phyloP scores from a whole-genome alignment of 148 eudicot species.

The Amaranthus hypochondriacus region DNA sequence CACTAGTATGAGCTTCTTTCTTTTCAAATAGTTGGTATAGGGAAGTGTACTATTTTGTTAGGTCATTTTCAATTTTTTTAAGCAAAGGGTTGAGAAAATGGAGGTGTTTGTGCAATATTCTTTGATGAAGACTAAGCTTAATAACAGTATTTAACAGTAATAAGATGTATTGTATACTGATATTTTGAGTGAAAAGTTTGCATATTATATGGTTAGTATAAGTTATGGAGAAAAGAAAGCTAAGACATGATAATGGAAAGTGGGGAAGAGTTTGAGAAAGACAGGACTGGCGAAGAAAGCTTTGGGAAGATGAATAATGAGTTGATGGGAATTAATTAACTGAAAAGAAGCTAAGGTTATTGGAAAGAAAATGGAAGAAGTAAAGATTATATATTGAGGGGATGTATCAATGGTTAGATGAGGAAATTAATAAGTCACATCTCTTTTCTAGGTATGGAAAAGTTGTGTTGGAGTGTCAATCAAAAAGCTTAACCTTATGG shows the following conservation, averaged over 20 bases:
- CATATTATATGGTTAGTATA: background rate
- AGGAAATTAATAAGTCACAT: background rate
- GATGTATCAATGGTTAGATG: background rate
- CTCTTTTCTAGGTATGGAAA: background rate
- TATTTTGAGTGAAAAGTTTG: no score
- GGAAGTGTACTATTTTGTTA: background rate
- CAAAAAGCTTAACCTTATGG: no score
- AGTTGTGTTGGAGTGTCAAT: background rate
- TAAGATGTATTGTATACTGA: no score
- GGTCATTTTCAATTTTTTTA: constrained; percentile 17
- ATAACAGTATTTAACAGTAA: background rate
- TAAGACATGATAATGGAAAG: background rate
- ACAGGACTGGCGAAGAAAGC: constrained; percentile 14
- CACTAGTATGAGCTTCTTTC: background rate
- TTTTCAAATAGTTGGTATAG: background rate
- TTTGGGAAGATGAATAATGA: background rate
- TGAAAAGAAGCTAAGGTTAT: background rate
- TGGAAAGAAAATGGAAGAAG: background rate
- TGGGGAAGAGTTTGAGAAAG: constrained; percentile 19
- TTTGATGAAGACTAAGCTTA: constrained; percentile 4
- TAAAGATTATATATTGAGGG: background rate
- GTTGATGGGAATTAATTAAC: background rate
- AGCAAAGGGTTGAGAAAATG: constrained; percentile 20
- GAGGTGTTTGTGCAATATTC: background rate
- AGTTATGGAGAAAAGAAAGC: background rate